Percentiles rank a stretch among this genome's conserved stretches.
Evolutionary conservation across 1,284 basidiomycete genomes (phyloP).

Genomic region (Ceratobasidium sp.): DNA sequence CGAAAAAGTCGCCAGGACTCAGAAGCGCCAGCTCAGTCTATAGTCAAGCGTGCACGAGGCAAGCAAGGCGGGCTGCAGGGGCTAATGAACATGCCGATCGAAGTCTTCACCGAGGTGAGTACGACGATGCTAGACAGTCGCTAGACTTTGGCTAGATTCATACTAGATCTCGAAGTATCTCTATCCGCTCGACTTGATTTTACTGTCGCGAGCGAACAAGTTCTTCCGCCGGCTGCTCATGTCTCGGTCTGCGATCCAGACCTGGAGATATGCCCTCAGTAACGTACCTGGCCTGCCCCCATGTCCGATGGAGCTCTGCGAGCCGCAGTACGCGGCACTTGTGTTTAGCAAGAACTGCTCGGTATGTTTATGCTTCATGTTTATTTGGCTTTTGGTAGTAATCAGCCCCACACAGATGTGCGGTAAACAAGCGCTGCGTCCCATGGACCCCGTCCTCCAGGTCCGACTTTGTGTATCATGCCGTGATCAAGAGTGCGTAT

Average conservation of each 20-base stretch:
- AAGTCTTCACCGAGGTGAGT: slow-evolving; percentile 16
- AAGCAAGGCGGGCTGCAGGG: slow-evolving; percentile 35
- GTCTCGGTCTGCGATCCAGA: slow-evolving; percentile 1
- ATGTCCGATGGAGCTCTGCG: slow-evolving; percentile 37
- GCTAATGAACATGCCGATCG: slow-evolving; percentile 25
- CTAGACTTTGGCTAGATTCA: background rate
- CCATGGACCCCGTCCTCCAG: slow-evolving; percentile 22
- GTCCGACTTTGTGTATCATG: slow-evolving; percentile 19
- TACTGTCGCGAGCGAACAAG: slow-evolving; percentile 33
- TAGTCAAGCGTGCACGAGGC: slow-evolving; percentile 8
- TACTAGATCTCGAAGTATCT: slow-evolving; percentile 26
- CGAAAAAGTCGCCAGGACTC: too few relatives aligned
- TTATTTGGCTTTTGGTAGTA: background rate
- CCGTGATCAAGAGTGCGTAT: slow-evolving; percentile 17
- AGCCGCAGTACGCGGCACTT: slow-evolving; percentile 30
- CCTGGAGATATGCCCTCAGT: slow-evolving; percentile 18
- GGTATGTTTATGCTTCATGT: slow-evolving; percentile 9
- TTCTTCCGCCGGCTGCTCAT: slow-evolving; percentile 28
- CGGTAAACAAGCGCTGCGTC: background rate
- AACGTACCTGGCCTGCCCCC: slow-evolving; percentile 14
- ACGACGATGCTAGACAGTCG: background rate
- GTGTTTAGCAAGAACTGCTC: slow-evolving; percentile 33
- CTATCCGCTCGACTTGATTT: slow-evolving; percentile 28
- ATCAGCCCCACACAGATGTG: background rate
- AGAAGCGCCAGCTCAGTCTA: too few relatives aligned